Evolutionary conservation across 2,329 filamentous ascomycete species (phyloP).

Genomic region (Pseudogymnoascus sp.): DNA sequence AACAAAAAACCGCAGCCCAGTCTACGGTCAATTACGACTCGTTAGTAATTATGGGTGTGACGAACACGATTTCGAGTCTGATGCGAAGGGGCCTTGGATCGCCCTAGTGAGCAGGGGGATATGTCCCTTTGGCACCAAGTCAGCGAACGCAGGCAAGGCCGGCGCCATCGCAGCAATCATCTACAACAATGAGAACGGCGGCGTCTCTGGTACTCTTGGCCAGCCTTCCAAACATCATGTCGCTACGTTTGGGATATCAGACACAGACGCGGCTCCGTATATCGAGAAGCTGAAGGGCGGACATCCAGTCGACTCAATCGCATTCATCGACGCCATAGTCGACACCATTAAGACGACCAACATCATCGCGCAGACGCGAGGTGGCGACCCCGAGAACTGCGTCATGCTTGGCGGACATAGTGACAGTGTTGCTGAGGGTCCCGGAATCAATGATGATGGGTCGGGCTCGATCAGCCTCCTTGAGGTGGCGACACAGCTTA

Average conservation of each 20-base stretch:
- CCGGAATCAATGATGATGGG: conserved; percentile 38
- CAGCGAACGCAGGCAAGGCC: conserved; percentile 56
- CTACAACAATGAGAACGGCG: conserved; percentile 58
- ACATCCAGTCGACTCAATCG: conserved; percentile 43
- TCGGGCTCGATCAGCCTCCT: conserved; percentile 42
- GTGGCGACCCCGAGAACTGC: conserved; percentile 53
- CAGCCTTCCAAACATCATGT: conserved; percentile 50
- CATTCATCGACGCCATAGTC: conserved; percentile 52
- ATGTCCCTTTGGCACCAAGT: conserved; percentile 67
- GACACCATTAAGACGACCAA: conserved; percentile 48
- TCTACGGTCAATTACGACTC: conserved; percentile 51
- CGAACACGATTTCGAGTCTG: conserved; percentile 52
- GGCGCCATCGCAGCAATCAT: conserved; percentile 65
- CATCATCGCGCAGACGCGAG: conserved; percentile 53
- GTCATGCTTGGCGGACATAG: conserved; percentile 59
- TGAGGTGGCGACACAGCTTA: conserved; percentile 53
- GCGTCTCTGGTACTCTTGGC: conserved; percentile 61
- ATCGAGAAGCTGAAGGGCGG: conserved; percentile 46
- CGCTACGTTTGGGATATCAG: conserved; percentile 60
- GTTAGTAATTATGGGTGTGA: conserved; percentile 56
- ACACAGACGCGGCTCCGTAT: conserved; percentile 49
- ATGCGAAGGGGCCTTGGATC: conserved; percentile 50
- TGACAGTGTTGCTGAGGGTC: conserved; percentile 54
- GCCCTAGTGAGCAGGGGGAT: conserved; percentile 62
- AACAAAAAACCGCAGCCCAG: conserved; percentile 50